Conservation (phyloP, 2,329 filamentous ascomycete species). For the Colletotrichum echinochloae region DNA sequence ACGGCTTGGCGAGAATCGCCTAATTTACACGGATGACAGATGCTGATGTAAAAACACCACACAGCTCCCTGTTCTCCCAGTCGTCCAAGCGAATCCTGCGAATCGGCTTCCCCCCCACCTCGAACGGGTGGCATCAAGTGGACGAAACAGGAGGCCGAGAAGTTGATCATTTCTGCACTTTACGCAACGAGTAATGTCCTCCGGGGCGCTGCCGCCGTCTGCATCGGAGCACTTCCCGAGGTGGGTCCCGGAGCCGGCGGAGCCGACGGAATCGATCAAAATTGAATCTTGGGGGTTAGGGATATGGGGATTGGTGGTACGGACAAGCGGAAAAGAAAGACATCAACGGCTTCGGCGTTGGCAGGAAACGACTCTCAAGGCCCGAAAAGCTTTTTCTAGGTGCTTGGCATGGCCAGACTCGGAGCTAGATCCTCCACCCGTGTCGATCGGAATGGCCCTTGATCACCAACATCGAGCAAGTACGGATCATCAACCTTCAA, state of each 20-base stretch:
- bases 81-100: not conserved
- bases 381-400: not conserved
- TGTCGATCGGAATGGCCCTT: not conserved
- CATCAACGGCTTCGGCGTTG: not conserved
- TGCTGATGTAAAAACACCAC: constrained; percentile 37
- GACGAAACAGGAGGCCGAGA: constrained; percentile 7
- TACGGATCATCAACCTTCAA: too few species aligned
- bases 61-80: not conserved
- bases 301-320: not conserved
- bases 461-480: not conserved
- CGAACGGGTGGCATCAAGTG: not conserved
- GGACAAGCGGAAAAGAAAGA: not conserved
- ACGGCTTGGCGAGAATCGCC: not conserved
- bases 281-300: not conserved
- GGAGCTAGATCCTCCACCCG: not conserved
- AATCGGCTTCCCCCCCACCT: not conserved
- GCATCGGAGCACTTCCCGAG: constrained; percentile 25
- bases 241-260: constrained; percentile 24
- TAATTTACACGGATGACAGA: constrained; percentile 26
- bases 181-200: constrained; percentile 29
- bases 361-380: not conserved
- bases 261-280: not conserved
- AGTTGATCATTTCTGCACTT: constrained; percentile 20
- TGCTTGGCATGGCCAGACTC: not conserved
- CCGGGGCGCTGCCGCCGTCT: constrained; percentile 29